Base-by-base conservation (phyloP, 108 stramenopile species). In the Cyclotella cryptica region DNA sequence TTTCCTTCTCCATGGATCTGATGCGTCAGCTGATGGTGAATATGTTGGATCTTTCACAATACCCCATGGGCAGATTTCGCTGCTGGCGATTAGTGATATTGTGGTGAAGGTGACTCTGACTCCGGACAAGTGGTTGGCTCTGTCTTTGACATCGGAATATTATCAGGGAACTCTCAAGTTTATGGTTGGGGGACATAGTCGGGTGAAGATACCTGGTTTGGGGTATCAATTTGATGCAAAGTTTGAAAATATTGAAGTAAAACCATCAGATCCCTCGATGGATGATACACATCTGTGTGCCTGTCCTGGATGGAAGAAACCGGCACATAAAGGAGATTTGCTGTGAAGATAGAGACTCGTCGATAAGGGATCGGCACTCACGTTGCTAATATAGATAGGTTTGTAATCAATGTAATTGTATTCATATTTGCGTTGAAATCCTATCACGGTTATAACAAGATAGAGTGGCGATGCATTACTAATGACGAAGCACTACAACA, bases 71-170 rank as follows among this genome's bases (percentile, higher is more conserved):
- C 77, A 66, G 24, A 88, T 87, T 27, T 51, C 72, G 10, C 82
- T 84, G 0, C 90, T 85, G 72, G 79, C 90, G n/a, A 91, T 96
- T 44, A 89, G 90, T 21, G 95, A 96, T 68, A 70, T 96, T 26
- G 76, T 91, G 62, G 82, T 96, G 12, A 86, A 90, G 63, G 88
- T 89, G 35, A 87, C 84, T 6, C 86, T 93, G 47, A 78, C 86
- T 4, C 93, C 95, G 3, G 89, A 91, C 43, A 85, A 84, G 65
- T 87, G 87, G 83, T 84, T 88, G 44, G 90, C 93, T 19, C 55
- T 94, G 46, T 71, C 84, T 15, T 69, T 96, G 67, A 84, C 85
- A 3, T 69, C 88, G 43, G 95, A 91, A 53, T 96, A 93, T 81
- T 92, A 93, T 60, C 60, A 52, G 43, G 93, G 93, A 14, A 92